A percentile compares a stretch with the other conserved stretches of the same genome.
These are phyloP conservation scores for Hypoxylon sp. DNA, from an alignment of 2,329 filamentous ascomycete genomes.

Conservation along the genomic window DNA sequence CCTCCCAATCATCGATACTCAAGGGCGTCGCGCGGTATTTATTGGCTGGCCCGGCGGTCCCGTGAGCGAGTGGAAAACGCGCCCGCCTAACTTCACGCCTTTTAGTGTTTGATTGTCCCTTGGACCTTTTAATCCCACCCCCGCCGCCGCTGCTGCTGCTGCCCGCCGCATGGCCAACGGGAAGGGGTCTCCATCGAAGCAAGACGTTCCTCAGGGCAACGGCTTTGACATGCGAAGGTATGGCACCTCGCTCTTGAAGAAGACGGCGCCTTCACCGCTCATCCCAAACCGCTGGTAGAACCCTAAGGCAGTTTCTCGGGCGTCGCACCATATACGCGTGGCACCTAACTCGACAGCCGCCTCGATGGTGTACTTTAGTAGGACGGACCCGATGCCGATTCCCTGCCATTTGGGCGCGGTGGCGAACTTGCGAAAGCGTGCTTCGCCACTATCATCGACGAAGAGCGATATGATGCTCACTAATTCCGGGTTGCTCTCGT, in stretches of 20 bases:
- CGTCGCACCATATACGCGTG: constrained; percentile 44
- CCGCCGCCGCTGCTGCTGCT: neutral
- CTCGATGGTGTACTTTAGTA: constrained; percentile 40
- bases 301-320: constrained; percentile 40
- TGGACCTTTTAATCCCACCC: constrained; percentile 21
- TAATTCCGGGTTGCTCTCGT: constrained; percentile 13
- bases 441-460: constrained; percentile 33
- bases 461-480: constrained; percentile 46
- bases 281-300: constrained; percentile 45
- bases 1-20: constrained; percentile 34
- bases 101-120: constrained; percentile 2
- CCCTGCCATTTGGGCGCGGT: constrained; percentile 43
- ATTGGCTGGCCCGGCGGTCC: constrained; percentile 30
- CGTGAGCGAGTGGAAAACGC: constrained; percentile 23
- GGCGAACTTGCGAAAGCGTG: constrained; percentile 46
- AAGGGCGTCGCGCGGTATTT: constrained; percentile 16
- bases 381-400: constrained; percentile 40
- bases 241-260: constrained; percentile 43
- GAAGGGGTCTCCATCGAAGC: neutral
- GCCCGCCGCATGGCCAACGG: constrained; percentile 10
- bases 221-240: constrained; percentile 41
- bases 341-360: constrained; percentile 37
- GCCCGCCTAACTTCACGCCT: constrained; percentile 30
- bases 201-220: constrained; percentile 22
- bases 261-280: constrained; percentile 39